Percentiles rank a stretch among this genome's conserved stretches.
phyloP scores from a whole-genome alignment of 2,329 filamentous ascomycete species.

The Aspergillus sp. region DNA sequence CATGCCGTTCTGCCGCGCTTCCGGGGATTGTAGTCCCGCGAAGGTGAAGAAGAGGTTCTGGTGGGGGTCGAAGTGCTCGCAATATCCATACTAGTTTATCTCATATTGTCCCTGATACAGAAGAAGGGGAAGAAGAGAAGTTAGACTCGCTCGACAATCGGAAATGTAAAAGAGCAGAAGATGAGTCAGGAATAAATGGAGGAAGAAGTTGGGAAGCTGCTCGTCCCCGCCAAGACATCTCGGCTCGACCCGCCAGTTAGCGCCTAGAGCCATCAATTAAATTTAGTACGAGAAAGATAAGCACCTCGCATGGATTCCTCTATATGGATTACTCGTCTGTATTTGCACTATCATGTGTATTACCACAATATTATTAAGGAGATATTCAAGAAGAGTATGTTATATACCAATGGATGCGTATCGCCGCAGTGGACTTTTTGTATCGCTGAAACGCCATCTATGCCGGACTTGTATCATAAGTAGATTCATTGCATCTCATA shows the following conservation, averaged over 20 bases:
- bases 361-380: neutral
- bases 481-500: neutral
- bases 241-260: constrained; percentile 3
- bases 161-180: neutral
- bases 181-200: neutral
- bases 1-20: constrained; percentile 51
- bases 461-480: neutral
- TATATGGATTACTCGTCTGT: too few species aligned
- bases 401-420: neutral
- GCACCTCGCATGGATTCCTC: too few species aligned
- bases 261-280: neutral
- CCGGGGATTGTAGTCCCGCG: constrained; percentile 43
- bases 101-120: neutral
- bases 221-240: neutral
- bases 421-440: neutral
- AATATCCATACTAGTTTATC: constrained; percentile 20
- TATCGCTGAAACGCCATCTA: neutral
- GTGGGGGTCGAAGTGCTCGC: constrained; percentile 25
- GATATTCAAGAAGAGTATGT: neutral
- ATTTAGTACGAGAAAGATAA: too few species aligned
- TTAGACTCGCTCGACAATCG: neutral
- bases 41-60: constrained; percentile 23
- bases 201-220: neutral
- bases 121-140: neutral
- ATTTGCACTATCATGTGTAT: too few species aligned